These are phyloP conservation scores for Paramyrothecium roridum DNA, from an alignment of 2,329 filamentous ascomycete genomes.

Conservation along the genomic window DNA sequence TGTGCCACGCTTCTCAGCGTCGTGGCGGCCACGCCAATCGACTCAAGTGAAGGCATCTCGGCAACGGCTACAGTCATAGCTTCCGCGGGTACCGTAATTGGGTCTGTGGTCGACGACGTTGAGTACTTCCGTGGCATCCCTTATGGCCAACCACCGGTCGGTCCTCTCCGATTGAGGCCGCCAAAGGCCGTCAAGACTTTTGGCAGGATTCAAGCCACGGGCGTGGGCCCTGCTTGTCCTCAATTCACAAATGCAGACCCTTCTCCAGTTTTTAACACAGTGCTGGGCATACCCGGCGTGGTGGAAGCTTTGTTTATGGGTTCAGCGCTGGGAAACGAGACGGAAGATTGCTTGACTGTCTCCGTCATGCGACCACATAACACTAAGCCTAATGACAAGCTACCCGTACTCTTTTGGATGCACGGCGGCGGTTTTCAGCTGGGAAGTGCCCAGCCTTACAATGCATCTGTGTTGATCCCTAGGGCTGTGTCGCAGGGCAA, in stretches of 20 bases:
- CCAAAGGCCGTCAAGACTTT: neutral
- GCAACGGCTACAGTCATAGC: neutral
- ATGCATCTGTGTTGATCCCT: conserved; percentile 17
- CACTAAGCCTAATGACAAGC: conserved; percentile 31
- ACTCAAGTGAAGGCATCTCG: too few species aligned
- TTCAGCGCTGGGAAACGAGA: neutral
- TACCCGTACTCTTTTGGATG: conserved; percentile 14
- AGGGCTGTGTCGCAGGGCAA: conserved; percentile 22
- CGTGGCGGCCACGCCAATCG: neutral
- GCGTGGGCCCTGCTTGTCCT: neutral
- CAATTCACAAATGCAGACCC: neutral
- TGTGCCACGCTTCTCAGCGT: neutral
- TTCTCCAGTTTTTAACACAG: neutral
- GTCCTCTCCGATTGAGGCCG: neutral
- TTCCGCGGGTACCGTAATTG: neutral
- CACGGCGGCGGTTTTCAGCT: conserved; percentile 22
- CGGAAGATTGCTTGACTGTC: conserved; percentile 35
- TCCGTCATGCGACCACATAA: conserved; percentile 41
- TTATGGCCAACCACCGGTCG: neutral
- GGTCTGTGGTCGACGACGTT: neutral
- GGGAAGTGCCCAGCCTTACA: conserved; percentile 19
- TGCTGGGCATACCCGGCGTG: neutral
- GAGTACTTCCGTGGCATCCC: neutral
- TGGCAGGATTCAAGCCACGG: neutral
- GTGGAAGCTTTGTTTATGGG: neutral